A percentile compares a stretch with the other conserved stretches of the same genome.
phyloP scores from a whole-genome alignment of 225 moss, liverwort and hornwort species.

The Antitrichia curtipendula region DNA sequence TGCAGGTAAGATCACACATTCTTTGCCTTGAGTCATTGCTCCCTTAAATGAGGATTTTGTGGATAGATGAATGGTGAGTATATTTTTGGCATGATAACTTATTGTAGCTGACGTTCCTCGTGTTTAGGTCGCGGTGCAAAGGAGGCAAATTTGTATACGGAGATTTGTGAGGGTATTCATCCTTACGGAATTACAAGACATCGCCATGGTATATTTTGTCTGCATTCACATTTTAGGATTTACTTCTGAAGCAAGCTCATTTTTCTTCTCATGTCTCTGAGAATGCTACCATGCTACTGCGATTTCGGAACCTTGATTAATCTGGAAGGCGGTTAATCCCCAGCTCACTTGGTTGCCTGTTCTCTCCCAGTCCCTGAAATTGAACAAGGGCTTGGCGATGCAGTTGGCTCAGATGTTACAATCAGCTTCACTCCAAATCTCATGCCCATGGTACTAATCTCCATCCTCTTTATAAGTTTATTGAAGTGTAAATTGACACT shows the following conservation, averaged over 20 bases:
- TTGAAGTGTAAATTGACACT: not conserved
- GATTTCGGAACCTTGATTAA: not conserved
- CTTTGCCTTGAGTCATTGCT: not conserved
- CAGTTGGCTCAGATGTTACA: constrained; percentile 48
- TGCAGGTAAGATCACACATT: constrained; percentile 28
- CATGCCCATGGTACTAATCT: constrained; percentile 59
- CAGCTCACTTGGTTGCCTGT: not conserved
- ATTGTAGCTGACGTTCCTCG: not conserved
- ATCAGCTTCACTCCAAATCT: constrained; percentile 75
- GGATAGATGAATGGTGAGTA: not conserved
- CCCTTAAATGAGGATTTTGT: not conserved
- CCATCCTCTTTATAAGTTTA: not conserved
- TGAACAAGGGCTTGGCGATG: constrained; percentile 58
- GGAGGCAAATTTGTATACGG: constrained; percentile 77
- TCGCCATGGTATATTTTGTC: constrained; percentile 49
- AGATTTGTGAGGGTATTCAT: constrained; percentile 85
- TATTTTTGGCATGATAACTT: not conserved
- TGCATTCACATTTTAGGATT: not conserved
- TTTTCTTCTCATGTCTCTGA: not conserved
- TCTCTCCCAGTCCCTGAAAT: constrained; percentile 60
- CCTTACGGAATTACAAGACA: constrained; percentile 79
- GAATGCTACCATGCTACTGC: not conserved
- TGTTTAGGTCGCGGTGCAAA: constrained; percentile 59
- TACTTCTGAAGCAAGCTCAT: not conserved
- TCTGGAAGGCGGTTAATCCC: not conserved